Conservation (phyloP, 352 stramenopile species). For the Pythium insidiosum region DNA sequence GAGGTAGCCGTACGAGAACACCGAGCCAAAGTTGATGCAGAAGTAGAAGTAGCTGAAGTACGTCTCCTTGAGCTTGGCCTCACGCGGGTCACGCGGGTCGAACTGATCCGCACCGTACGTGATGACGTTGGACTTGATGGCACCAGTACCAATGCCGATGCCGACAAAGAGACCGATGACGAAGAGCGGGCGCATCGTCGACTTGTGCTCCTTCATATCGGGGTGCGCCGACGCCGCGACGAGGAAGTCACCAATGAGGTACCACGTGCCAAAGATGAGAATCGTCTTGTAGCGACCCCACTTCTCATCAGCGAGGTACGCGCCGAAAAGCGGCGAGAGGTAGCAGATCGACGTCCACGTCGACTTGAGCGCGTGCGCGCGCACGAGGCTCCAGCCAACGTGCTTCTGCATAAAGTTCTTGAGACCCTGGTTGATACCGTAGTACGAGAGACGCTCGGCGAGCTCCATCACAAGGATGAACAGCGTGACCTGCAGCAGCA, state of each 20-base stretch:
- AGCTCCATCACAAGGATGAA: conserved; percentile 60
- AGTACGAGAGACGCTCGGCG: conserved; percentile 49
- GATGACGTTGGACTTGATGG: conserved; percentile 22
- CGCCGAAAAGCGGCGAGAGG: conserved; percentile 43
- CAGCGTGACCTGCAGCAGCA: conserved; percentile 50
- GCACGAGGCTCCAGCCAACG: conserved; percentile 50
- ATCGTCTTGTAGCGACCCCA: conserved; percentile 58
- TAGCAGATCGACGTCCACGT: conserved; percentile 61
- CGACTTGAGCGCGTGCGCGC: conserved; percentile 47
- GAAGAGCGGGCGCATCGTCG: conserved; percentile 30
- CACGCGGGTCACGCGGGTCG: conserved; percentile 24
- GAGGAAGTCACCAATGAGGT: conserved; percentile 53
- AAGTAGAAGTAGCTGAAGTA: conserved; percentile 86
- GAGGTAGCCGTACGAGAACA: conserved; percentile 72
- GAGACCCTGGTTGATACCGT: conserved; percentile 47
- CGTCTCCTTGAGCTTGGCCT: conserved; percentile 35
- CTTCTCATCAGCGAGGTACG: conserved; percentile 49
- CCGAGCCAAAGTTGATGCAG: conserved; percentile 58
- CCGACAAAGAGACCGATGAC: conserved; percentile 45
- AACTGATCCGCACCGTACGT: conserved; percentile 43
- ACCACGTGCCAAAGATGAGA: conserved; percentile 47
- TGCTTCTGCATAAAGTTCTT: conserved; percentile 54
- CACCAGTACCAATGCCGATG: conserved; percentile 24
- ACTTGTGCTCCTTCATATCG: conserved; percentile 28
- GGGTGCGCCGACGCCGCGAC: conserved; percentile 49